Base-by-base conservation (phyloP, 106 monocot species). In the Ottelia alismoides region DNA sequence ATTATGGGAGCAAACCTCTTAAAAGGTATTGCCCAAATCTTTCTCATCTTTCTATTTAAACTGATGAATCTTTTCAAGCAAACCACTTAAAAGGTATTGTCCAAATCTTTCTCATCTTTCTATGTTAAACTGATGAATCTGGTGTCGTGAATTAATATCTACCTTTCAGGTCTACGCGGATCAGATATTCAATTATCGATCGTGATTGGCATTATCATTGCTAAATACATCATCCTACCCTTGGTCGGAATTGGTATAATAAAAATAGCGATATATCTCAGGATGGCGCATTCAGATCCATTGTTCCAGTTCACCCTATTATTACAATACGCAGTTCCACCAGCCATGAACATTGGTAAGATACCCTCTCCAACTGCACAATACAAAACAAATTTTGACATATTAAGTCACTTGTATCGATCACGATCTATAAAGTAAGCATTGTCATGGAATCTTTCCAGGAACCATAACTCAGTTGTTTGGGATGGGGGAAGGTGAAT, bases 301-400 rank as follows among this genome's bases (percentile, higher is more conserved):
- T 52, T 87, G 7, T 87, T 78, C 49, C 81, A 72, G 49, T 87
- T 87, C 56, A 59, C 75, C 29, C 74, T 87, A 23, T 51, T 81
- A 16, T 24, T 87, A 31, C 87, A 87, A 40, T 75, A 78, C 60
- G 71, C 78, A 3, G 51, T 87, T 24, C 87, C 87, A 10, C 87
- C 87, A 11, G 87, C 87, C 32, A 75, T 87, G 74, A 87, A 87
- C 72, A 85, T 85, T 12, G 65, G 84, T 85, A 61, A 60, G 7
- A n/a, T n/a, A n/a, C n/a, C n/a, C n/a, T n/a, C n/a, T n/a, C n/a
- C n/a, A n/a, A n/a, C n/a, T n/a, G n/a, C n/a, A n/a, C n/a, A n/a
- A n/a, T n/a, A n/a, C n/a, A n/a, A n/a, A n/a, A n/a, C n/a, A n/a
- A n/a, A n/a, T n/a, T n/a, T n/a, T n/a, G n/a, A n/a, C n/a, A 23